Evolutionary conservation across 1,139 yeast species (phyloP), one percentile per base, ranked within the genome.

Genomic region (Chernovozyma aurita): DNA sequence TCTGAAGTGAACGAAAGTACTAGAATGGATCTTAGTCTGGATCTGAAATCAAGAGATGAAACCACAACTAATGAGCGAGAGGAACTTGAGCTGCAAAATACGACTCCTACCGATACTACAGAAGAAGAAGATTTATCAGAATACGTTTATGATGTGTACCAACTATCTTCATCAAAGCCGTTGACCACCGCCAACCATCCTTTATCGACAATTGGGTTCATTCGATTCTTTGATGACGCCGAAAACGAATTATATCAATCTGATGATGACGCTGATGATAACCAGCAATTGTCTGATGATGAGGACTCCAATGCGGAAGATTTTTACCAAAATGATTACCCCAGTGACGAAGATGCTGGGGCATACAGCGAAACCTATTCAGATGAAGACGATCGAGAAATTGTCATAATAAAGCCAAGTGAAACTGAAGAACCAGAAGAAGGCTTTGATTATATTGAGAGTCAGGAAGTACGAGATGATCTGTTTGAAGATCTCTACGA

Each of bases 281-380:
- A 69, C 18, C 47, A 48, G 7, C 45, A 44, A 9, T 41, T 48
- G 3, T 63, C 72, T 0, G 74, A 68, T 39, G 64, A 66, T 37
- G 73, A 66, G 36, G 73, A 66, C 42, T 65, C 71, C 3, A 66
- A 66, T 43, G 96, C 95, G 12, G 97, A 92, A 59, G 88, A 85
- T 42, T 90, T 80, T 50, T 92, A 92, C 55, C 79, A 80, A 50
- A 92, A 92, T 58, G 97, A 92, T 52, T 92, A 92, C 52, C 98
- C 98, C 0, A 95, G 87, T 37, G 95, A 87, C 51, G 96, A 86
- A 48, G 92, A 84, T 50, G 85, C 76, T 4, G 70, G 63, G 2
- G 60, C 53, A 0, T 49, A 41, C 28, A 56, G 57, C 35, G 65
- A 55, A 15, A 45, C 51, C 2, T 47, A 44, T 28, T 37, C 53